phyloP scores from a whole-genome alignment of 345 rosid genomes.

The Eucalyptus microcorys region DNA sequence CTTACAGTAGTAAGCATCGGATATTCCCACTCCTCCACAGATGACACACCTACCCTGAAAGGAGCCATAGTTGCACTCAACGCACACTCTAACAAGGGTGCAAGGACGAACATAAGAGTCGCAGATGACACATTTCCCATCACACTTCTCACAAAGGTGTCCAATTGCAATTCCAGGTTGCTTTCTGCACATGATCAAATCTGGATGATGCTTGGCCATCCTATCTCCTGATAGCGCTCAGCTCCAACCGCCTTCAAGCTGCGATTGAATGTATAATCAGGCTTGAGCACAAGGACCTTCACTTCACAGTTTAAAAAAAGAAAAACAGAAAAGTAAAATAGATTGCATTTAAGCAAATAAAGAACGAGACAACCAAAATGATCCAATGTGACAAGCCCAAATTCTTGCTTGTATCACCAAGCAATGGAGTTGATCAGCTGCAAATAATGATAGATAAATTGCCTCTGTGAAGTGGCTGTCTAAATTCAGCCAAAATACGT shows the following conservation, averaged over 20 bases:
- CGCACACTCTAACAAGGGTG: constrained; percentile 25
- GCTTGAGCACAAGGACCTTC: not conserved
- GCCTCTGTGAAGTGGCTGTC: not conserved
- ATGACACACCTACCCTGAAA: constrained; percentile 24
- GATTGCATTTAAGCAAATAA: not conserved
- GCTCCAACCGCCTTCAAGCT: not conserved
- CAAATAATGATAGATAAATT: not conserved
- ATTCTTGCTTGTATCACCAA: not conserved
- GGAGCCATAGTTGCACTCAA: constrained; percentile 26
- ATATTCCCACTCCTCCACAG: constrained; percentile 30
- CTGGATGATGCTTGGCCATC: constrained; percentile 35
- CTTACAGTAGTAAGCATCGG: constrained; percentile 22
- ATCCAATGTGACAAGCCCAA: not conserved
- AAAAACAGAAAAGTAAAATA: not conserved
- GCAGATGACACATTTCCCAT: constrained; percentile 22
- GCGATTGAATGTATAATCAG: not conserved
- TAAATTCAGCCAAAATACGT: not conserved
- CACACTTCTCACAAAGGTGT: constrained; percentile 18
- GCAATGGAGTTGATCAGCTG: not conserved
- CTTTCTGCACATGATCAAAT: constrained; percentile 27
- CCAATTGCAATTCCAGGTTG: constrained; percentile 31
- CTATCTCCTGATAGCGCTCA: not conserved
- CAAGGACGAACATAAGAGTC: constrained; percentile 23
- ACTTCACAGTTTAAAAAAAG: not conserved
- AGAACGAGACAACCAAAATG: not conserved